A percentile compares a stretch with the other conserved stretches of the same genome.
These are phyloP conservation scores for Eucalyptus albens DNA, from an alignment of 345 rosid genomes.

Conservation along the genomic window DNA sequence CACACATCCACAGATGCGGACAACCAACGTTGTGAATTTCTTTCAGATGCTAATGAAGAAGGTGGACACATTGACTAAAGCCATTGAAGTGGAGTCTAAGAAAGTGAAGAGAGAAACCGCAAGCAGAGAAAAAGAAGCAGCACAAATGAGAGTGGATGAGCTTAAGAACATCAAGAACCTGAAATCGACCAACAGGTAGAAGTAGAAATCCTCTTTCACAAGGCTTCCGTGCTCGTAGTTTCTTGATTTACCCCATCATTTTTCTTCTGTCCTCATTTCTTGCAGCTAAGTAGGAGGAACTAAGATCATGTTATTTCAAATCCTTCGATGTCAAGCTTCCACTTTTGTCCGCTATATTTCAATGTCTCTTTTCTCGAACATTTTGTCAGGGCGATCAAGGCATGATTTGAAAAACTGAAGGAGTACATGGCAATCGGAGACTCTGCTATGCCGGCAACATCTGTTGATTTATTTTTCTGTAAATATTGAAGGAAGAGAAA, in stretches of 20 bases:
- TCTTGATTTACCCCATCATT: neutral
- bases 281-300: neutral
- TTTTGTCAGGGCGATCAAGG: neutral
- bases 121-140: slow-evolving; percentile 52
- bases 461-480: neutral
- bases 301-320: neutral
- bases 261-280: neutral
- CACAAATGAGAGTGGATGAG: slow-evolving; percentile 14
- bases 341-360: neutral
- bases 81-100: slow-evolving; percentile 70
- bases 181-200: slow-evolving; percentile 14
- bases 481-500: neutral
- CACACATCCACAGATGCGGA: too few species aligned
- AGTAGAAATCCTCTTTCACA: neutral
- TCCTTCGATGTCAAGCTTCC: neutral
- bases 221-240: neutral
- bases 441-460: neutral
- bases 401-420: neutral
- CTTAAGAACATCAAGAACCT: slow-evolving; percentile 9
- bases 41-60: slow-evolving; percentile 69
- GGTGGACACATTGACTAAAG: slow-evolving; percentile 62
- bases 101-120: slow-evolving; percentile 70
- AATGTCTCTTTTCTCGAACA: neutral
- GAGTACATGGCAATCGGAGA: neutral
- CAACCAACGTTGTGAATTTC: neutral